Conservation (phyloP, 2,329 filamentous ascomycete genomes). For the Thyridium curvatum region DNA sequence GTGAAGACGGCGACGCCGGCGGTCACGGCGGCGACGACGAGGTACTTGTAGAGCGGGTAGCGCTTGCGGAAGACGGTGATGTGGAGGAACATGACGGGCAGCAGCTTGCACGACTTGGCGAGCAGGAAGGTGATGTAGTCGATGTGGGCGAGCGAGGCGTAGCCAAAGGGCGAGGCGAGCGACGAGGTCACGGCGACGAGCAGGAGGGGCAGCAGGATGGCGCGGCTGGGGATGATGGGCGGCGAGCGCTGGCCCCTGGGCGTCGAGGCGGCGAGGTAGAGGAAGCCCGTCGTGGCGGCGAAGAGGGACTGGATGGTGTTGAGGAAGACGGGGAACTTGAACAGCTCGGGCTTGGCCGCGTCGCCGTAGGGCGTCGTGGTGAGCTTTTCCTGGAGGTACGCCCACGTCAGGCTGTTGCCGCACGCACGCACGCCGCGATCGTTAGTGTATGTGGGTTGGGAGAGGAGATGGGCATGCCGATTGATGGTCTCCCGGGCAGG, state of each 20-base stretch:
- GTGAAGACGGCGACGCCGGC: constrained; percentile 93
- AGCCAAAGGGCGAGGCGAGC: constrained; percentile 91
- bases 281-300: constrained; percentile 72
- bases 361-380: constrained; percentile 79
- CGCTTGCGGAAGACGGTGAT: constrained; percentile 82
- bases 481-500: too few species aligned
- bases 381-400: constrained; percentile 91
- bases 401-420: constrained; percentile 93
- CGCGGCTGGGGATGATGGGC: constrained; percentile 68
- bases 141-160: constrained; percentile 85
- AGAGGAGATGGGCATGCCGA: not conserved
- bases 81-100: constrained; percentile 98
- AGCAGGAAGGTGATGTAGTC: constrained; percentile 98
- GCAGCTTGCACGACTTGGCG: constrained; percentile 94
- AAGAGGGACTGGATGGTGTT: constrained; percentile 94
- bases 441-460: not conserved
- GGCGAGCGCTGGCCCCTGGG: constrained; percentile 40
- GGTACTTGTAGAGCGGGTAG: constrained; percentile 95
- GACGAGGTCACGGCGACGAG: constrained; percentile 84
- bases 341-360: constrained; percentile 60
- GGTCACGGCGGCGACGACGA: constrained; percentile 86
- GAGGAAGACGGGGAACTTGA: constrained; percentile 90
- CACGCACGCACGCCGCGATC: not conserved
- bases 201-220: constrained; percentile 71
- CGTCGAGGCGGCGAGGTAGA: constrained; percentile 70